Base-by-base conservation (phyloP, 176 grass and related monocot genomes). In the Juncus effusus region DNA sequence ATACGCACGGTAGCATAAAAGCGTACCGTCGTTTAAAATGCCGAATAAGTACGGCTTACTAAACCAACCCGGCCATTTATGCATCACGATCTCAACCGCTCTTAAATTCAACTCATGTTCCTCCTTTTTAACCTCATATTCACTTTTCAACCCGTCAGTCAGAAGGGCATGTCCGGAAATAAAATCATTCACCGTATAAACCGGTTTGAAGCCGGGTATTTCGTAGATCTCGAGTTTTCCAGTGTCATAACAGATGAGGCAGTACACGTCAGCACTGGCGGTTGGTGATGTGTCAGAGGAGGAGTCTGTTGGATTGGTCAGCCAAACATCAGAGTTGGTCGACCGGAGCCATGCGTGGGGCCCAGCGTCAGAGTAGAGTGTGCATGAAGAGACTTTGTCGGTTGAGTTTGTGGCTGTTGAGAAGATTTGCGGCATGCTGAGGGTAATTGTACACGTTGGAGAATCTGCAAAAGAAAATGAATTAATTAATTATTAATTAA, bases 221-320 rank as follows among this genome's bases (percentile, higher is more conserved):
- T 96, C 87, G 13, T 91, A 96, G 61, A 96, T 74, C 78, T 96
- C 92, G 60, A 96, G 77, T 82, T 85, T 91, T 64, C 87, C 87
- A 36, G 69, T 96, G 78, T 91, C 92, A 79, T 86, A 91, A 64
- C 84, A 88, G 68, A 91, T 59, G 56, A 91, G 74, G 75, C 92
- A 91, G 74, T 96, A 96, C 68, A 96, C 80, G 63, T 96, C 92
- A 69, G 81, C 50, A 80, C 41, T 90, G 81, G 60, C 81, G 70
- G 66, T 75, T 4, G 42, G 82, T 72, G 70, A 87, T 76, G 65
- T 71, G 72, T 85, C 79, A 56, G 74, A 85, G 42, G n/a, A n/a
- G n/a, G 64, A 81, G 69, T 88, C 92, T 76, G 74, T 68, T 62
- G 80, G 13, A 65, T 88, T 84, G 54, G 38, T 37, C 75, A 96